Evolutionary conservation across 2,329 filamentous ascomycete genomes (phyloP).

Genomic region (Ophiostoma sp.): DNA sequence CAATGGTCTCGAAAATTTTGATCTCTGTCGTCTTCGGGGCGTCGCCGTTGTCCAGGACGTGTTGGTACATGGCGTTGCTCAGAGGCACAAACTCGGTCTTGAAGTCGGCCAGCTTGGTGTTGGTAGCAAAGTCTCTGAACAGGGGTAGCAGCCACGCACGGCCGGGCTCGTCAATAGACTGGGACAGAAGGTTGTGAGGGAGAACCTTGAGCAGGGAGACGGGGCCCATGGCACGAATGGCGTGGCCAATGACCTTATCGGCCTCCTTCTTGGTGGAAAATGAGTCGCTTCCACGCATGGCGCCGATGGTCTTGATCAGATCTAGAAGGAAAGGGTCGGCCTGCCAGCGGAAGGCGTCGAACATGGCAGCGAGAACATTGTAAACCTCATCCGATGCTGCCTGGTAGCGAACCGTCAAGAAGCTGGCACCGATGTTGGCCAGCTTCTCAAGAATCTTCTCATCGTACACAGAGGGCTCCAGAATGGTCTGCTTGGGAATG

Average conservation of each 20-base stretch:
- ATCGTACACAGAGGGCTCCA: conserved; percentile 87
- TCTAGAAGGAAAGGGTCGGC: conserved; percentile 71
- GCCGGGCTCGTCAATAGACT: conserved; percentile 70
- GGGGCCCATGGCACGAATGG: conserved; percentile 84
- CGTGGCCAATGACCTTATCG: conserved; percentile 81
- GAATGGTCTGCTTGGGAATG: conserved; percentile 72
- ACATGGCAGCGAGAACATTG: conserved; percentile 78
- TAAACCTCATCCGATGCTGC: conserved; percentile 94
- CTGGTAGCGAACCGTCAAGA: conserved; percentile 88
- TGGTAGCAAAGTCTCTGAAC: conserved; percentile 81
- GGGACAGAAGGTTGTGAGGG: conserved; percentile 77
- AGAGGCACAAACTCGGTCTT: conserved; percentile 78
- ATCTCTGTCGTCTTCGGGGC: conserved; percentile 89
- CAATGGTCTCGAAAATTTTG: conserved; percentile 95
- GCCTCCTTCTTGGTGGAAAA: conserved; percentile 94
- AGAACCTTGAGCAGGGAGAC: conserved; percentile 75
- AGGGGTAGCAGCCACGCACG: conserved; percentile 93
- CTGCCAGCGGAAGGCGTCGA: conserved; percentile 79
- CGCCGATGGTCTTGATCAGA: conserved; percentile 73
- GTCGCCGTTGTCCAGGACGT: conserved; percentile 72
- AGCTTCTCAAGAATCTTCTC: conserved; percentile 84
- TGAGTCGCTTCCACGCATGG: conserved; percentile 78
- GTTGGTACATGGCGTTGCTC: conserved; percentile 84
- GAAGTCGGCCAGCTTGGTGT: conserved; percentile 83
- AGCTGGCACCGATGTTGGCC: conserved; percentile 62